Percentiles rank a stretch among this genome's conserved stretches.
phyloP scores from a whole-genome alignment of 768 basidiomycete species.

The Trametes coccinea region DNA sequence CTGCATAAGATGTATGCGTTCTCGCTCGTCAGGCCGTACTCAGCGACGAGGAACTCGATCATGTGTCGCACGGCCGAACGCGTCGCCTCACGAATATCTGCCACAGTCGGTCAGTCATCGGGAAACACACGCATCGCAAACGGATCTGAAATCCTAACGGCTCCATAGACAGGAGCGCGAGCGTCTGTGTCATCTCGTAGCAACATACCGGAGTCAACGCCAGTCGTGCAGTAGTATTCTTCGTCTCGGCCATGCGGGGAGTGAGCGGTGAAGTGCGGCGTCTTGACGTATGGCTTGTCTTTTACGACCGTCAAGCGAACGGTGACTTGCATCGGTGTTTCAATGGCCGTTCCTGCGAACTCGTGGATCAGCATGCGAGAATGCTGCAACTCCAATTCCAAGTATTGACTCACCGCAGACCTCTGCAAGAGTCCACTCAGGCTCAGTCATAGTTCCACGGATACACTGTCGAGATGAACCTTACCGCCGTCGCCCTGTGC shows the following conservation, averaged over 20 bases:
- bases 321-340: too few relatives aligned
- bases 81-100: slow-evolving; percentile 54
- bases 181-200: too few relatives aligned
- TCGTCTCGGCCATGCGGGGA: slow-evolving; percentile 25
- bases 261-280: slow-evolving; percentile 53
- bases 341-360: too few relatives aligned
- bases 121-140: not conserved
- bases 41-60: slow-evolving; percentile 51
- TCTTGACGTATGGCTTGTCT: slow-evolving; percentile 56
- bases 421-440: slow-evolving; percentile 37
- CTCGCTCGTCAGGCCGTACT: slow-evolving; percentile 44
- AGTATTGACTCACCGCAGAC: slow-evolving; percentile 50
- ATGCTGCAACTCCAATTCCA: not conserved
- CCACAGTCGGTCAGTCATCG: not conserved
- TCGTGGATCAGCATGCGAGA: not conserved
- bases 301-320: slow-evolving; percentile 43
- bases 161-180: not conserved
- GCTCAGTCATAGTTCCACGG: too few relatives aligned
- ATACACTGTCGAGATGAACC: slow-evolving; percentile 19
- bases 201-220: slow-evolving; percentile 40
- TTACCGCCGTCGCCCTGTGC: slow-evolving; percentile 67
- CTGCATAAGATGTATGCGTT: slow-evolving; percentile 66
- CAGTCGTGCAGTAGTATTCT: slow-evolving; percentile 60
- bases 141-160: too few relatives aligned
- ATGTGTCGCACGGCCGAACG: slow-evolving; percentile 58